A percentile compares a stretch with the other conserved stretches of the same genome.
Conservation (phyloP, 2,329 filamentous ascomycete genomes). For the Exophiala alcalophila region DNA sequence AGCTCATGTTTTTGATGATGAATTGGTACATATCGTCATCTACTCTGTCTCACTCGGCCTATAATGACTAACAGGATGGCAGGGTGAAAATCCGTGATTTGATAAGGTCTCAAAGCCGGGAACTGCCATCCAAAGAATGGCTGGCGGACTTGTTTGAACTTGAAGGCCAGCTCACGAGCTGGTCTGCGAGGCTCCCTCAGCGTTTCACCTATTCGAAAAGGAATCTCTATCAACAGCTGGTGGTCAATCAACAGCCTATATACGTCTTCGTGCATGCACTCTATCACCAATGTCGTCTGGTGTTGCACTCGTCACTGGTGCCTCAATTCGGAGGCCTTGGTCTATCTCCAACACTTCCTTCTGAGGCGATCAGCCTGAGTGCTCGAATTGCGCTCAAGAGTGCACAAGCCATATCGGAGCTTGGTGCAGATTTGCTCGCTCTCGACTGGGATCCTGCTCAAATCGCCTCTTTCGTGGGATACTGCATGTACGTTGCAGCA, state of each 20-base stretch:
- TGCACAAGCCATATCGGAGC: slow-evolving; percentile 9
- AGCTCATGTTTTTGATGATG: slow-evolving; percentile 14
- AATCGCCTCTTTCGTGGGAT: slow-evolving; percentile 14
- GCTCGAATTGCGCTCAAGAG: slow-evolving; percentile 14
- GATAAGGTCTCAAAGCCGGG: too few relatives aligned
- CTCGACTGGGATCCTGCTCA: slow-evolving; percentile 11
- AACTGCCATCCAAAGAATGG: slow-evolving; percentile 12
- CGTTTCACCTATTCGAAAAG: slow-evolving; percentile 6
- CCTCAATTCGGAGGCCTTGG: slow-evolving; percentile 13
- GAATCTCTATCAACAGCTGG: slow-evolving; percentile 14
- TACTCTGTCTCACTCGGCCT: too few relatives aligned
- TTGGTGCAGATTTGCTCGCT: slow-evolving; percentile 9
- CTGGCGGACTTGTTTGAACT: slow-evolving; percentile 11
- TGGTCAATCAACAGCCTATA: slow-evolving; percentile 10
- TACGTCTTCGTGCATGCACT: slow-evolving; percentile 13
- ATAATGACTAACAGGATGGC: neutral
- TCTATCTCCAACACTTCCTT: slow-evolving; percentile 2
- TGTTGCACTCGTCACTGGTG: slow-evolving; percentile 15
- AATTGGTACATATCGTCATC: slow-evolving; percentile 4
- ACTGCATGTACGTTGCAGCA: slow-evolving; percentile 18
- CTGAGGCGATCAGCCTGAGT: slow-evolving; percentile 7
- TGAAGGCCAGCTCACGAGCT: slow-evolving; percentile 6
- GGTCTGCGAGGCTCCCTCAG: slow-evolving; percentile 3
- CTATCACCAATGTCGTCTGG: slow-evolving; percentile 16
- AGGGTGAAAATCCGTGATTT: slow-evolving; percentile 11